phyloP scores from a whole-genome alignment of 75 land plant species.

The Cryptomeria japonica region DNA sequence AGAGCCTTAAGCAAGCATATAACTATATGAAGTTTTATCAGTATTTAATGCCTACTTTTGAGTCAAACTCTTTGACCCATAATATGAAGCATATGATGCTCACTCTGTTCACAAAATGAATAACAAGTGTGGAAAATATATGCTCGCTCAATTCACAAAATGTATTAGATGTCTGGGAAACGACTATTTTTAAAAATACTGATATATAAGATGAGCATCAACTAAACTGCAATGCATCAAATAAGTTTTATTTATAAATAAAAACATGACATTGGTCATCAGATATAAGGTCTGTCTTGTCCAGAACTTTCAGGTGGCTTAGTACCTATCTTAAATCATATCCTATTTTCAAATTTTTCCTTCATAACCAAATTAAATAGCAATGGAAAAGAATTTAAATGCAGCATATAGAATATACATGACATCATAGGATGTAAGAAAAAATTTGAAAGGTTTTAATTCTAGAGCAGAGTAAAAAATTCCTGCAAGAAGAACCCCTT shows the following conservation, averaged over 20 bases:
- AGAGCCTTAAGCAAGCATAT: neutral
- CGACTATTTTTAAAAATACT: neutral
- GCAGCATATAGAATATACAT: neutral
- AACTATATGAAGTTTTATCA: neutral
- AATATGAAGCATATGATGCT: neutral
- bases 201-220: neutral
- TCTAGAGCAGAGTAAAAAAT: neutral
- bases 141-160: no score
- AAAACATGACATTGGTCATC: neutral
- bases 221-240: neutral
- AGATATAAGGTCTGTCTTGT: neutral
- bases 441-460: neutral
- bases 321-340: neutral
- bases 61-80: neutral
- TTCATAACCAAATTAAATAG: neutral
- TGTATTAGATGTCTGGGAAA: neutral
- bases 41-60: neutral
- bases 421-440: neutral
- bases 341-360: neutral
- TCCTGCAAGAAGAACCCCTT: neutral
- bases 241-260: neutral
- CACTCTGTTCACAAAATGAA: no score
- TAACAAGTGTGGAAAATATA: neutral
- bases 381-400: neutral
- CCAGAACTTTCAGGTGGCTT: neutral